Evolutionary conservation across 306 rosid species (phyloP), one percentile per base, ranked within the genome.

Genomic region (Clitoria ternatea): DNA sequence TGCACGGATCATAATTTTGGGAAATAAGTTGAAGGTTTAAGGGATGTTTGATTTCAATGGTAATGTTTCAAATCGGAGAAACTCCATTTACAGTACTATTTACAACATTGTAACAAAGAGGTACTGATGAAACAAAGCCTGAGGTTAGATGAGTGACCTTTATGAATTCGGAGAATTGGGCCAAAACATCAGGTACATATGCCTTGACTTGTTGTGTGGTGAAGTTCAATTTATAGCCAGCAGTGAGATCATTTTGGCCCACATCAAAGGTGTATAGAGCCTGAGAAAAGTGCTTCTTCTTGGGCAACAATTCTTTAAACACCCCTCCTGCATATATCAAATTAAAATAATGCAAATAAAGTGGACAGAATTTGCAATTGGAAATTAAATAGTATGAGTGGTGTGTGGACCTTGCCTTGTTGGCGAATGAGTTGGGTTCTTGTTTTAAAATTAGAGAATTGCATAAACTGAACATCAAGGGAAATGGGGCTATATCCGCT

Each of bases 401-500:
- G 29, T 22, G 52, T 9, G 22, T 24, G 40, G 0, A 19, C 3
- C 3, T 13, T 3, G 82, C 96, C 85, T 82, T 54, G 62, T 10
- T 30, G 39, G 4, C 96, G 82, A 33, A 75, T 5, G 9, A 54
- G 43, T 42, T 85, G 83, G 43, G 91, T 72, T 77, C 88, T 82
- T 24, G 64, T 35, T 19, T 57, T 81, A 70, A 91, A 91, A 23
- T 85, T 87, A 13, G 81, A 82, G 84, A 85, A 87, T 61, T 89
- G 80, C 8, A 66, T 54, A 68, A 39, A 77, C 5, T 91, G 96
- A 61, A 91, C 90, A 13, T 91, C 76, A 1, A 89, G 56, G 10
- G 96, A 89, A 33, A 89, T 73, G 2, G 91, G 97, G 26, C 96
- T 89, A 42, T 77, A 87, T 3, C 97, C 96, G 64, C 90, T 76